phyloP scores from a whole-genome alignment of 768 basidiomycete genomes.

The Termitomyces bulborhizus region DNA sequence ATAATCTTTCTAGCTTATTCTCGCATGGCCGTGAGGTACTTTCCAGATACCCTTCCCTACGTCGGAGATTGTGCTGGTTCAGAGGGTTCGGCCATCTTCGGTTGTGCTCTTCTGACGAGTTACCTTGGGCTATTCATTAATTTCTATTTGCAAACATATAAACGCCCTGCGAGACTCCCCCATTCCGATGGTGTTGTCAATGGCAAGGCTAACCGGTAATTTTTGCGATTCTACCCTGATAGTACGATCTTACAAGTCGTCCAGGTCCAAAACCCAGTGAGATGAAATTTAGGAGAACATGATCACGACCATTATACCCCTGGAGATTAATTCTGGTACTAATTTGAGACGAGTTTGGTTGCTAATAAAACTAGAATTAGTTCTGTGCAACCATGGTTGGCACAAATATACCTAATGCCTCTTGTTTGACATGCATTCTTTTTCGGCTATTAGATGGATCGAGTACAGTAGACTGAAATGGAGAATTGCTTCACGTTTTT shows the following conservation, averaged over 20 bases:
- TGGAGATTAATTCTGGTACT: slow-evolving; percentile 27
- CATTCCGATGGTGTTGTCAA: slow-evolving; percentile 39
- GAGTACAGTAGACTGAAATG: not conserved
- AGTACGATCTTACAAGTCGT: slow-evolving; percentile 3
- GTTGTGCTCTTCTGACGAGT: slow-evolving; percentile 80
- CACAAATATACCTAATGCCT: not conserved
- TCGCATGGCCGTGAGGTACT: slow-evolving; percentile 68
- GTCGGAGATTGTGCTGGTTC: slow-evolving; percentile 84
- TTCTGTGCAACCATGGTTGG: slow-evolving; percentile 2
- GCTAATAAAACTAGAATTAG: slow-evolving; percentile 5
- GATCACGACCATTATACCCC: slow-evolving; percentile 33
- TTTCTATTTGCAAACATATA: slow-evolving; percentile 85
- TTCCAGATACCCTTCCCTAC: slow-evolving; percentile 53
- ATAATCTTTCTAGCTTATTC: slow-evolving; percentile 52
- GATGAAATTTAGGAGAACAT: slow-evolving; percentile 13
- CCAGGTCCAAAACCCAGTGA: slow-evolving; percentile 28
- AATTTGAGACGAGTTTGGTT: slow-evolving; percentile 21
- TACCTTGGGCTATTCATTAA: slow-evolving; percentile 96
- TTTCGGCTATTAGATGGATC: not conserved
- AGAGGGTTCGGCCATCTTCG: slow-evolving; percentile 82
- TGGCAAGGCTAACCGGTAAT: slow-evolving; percentile 38
- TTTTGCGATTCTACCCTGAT: slow-evolving; percentile 2
- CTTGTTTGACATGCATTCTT: not conserved
- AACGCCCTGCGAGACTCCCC: slow-evolving; percentile 40
- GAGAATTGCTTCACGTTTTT: not conserved